Conservation (phyloP, 495 filamentous ascomycete species). For the Xylaria intraflava region DNA sequence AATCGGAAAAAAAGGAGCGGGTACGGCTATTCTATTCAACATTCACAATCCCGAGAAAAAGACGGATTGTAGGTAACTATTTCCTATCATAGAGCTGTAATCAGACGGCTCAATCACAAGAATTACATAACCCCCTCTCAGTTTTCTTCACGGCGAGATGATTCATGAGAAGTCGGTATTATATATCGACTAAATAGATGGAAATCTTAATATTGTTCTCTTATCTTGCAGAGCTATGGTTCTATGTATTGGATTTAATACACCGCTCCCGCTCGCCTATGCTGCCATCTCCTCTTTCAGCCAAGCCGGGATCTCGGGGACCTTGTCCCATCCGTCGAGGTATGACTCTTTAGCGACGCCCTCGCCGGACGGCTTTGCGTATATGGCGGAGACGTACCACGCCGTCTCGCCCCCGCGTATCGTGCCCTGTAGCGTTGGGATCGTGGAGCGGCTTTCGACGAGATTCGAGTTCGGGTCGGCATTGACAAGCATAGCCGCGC, state of each 20-base stretch:
- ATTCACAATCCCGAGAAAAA: not conserved
- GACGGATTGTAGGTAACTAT: too few species aligned
- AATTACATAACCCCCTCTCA: too few species aligned
- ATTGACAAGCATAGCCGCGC: conserved; percentile 56
- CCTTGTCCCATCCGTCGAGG: conserved; percentile 49
- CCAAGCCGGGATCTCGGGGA: conserved; percentile 50
- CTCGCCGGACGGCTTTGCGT: conserved; percentile 41
- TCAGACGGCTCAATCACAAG: too few species aligned
- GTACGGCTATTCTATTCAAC: not conserved
- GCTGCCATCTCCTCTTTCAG: conserved; percentile 40
- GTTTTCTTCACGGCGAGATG: too few species aligned
- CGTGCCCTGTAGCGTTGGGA: conserved; percentile 57
- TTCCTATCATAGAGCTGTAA: too few species aligned
- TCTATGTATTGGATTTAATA: not conserved
- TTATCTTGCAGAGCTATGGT: too few species aligned
- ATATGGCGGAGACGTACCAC: conserved; percentile 47
- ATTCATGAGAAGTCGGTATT: too few species aligned
- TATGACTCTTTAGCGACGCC: conserved; percentile 33
- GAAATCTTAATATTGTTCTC: too few species aligned
- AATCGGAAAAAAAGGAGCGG: not conserved
- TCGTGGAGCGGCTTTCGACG: conserved; percentile 59
- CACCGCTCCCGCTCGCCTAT: not conserved
- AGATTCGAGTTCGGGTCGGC: conserved; percentile 75
- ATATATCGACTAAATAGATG: too few species aligned
- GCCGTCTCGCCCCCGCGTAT: conserved; percentile 38